Conservation (phyloP, 495 filamentous ascomycete species). For the Pyrenula aspistea region DNA sequence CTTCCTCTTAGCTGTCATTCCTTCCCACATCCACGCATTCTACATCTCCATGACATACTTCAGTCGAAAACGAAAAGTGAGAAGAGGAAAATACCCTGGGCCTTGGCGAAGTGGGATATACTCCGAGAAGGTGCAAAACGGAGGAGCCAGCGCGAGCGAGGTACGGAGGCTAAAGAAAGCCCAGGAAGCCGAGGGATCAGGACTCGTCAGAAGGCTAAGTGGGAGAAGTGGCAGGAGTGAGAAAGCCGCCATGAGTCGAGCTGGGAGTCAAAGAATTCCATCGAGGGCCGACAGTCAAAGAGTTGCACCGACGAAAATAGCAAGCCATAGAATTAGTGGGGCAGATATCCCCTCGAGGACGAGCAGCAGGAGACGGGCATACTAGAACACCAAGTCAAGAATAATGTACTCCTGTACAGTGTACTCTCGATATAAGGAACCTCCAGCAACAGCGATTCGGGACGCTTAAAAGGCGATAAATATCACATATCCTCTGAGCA, state of each 20-base stretch:
- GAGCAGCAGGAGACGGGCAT: not conserved
- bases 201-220: not conserved
- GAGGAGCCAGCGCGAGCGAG: conserved; percentile 9
- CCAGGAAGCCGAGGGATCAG: not conserved
- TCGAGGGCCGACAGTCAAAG: not conserved
- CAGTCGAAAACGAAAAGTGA: conserved; percentile 19
- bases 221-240: not conserved
- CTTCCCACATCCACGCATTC: conserved; percentile 27
- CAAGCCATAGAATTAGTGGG: not conserved
- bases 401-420: no score
- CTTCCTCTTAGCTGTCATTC: conserved; percentile 25
- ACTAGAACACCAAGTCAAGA: no score
- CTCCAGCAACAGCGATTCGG: no score
- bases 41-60: conserved; percentile 26
- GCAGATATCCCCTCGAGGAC: not conserved
- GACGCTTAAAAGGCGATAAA: no score
- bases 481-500: no score
- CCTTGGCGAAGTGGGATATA: conserved; percentile 10
- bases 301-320: not conserved
- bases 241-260: not conserved
- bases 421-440: no score
- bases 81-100: conserved; percentile 15
- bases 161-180: conserved; percentile 6
- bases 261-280: not conserved
- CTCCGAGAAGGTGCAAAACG: conserved; percentile 15